These are phyloP conservation scores for Kazachstania sp. DNA, from an alignment of 1,139 yeast genomes.

Conservation along the genomic window DNA sequence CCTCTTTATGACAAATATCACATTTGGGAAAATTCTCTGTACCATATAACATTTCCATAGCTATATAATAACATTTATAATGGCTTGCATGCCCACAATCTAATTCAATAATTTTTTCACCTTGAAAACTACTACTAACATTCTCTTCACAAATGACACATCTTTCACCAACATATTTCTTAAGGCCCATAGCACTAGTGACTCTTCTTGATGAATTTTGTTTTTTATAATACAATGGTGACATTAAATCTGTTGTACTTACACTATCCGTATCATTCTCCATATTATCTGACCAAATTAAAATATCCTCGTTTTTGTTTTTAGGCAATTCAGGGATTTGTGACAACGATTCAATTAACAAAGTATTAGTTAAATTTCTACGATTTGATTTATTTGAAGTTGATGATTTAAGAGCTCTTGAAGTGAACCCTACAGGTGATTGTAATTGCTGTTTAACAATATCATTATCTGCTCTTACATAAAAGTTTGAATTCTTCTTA, in stretches of 20 bases:
- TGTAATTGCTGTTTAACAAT: neutral
- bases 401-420: neutral
- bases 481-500: constrained; percentile 5
- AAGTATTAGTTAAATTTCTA: constrained; percentile 2
- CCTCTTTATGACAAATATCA: constrained; percentile 18
- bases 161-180: constrained; percentile 20
- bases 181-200: constrained; percentile 9
- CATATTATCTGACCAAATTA: constrained; percentile 2
- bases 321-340: neutral
- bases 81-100: constrained; percentile 30
- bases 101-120: constrained; percentile 32
- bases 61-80: constrained; percentile 22
- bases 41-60: constrained; percentile 12
- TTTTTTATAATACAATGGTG: neutral
- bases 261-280: constrained; percentile 4
- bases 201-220: neutral
- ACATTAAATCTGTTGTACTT: constrained; percentile 1
- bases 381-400: neutral
- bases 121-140: constrained; percentile 25
- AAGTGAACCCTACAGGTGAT: neutral
- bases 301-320: neutral
- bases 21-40: constrained; percentile 21
- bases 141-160: constrained; percentile 35
- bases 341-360: constrained; percentile 3
- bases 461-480: neutral